A percentile compares a stretch with the other conserved stretches of the same genome.
Evolutionary conservation across 345 rosid species (phyloP).

Genomic region (Schrenkiella parvula): DNA sequence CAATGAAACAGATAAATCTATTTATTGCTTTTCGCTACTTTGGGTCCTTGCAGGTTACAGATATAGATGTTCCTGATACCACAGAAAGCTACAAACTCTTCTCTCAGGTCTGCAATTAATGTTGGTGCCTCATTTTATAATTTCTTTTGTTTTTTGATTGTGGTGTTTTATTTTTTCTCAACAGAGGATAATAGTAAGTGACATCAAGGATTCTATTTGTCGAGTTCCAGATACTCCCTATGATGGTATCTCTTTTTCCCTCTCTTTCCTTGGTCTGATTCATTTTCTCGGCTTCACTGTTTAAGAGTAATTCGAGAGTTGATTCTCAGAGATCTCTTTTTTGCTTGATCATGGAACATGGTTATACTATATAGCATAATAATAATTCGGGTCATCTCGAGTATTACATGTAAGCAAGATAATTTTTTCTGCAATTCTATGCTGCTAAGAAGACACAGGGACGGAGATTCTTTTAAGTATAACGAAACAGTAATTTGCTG

Average conservation of each 20-base stretch:
- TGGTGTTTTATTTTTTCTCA: conserved; percentile 20
- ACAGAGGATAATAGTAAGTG: conserved; percentile 87
- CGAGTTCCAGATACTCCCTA: conserved; percentile 95
- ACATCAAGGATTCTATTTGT: conserved; percentile 86
- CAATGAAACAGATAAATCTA: background rate
- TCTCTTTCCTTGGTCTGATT: background rate
- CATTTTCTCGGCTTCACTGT: background rate
- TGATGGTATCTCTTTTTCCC: conserved; percentile 49
- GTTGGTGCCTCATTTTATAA: background rate
- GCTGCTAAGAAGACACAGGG: background rate
- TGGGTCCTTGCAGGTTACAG: conserved; percentile 58
- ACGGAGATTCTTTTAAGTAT: background rate
- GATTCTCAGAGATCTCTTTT: background rate
- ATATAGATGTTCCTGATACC: conserved; percentile 68
- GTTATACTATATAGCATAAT: background rate
- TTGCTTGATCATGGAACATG: background rate
- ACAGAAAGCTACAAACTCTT: conserved; percentile 85
- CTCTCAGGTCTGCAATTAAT: conserved; percentile 59
- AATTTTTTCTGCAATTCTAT: background rate
- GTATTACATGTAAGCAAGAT: background rate
- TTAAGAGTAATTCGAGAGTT: background rate
- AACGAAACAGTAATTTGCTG: background rate
- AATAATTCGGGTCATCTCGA: background rate
- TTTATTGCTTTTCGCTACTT: no score
- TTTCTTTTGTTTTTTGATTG: background rate